Percentiles rank a stretch among this genome's conserved stretches.
These are phyloP conservation scores for Potentilla sterilis DNA, from an alignment of 306 rosid species.

Conservation along the genomic window DNA sequence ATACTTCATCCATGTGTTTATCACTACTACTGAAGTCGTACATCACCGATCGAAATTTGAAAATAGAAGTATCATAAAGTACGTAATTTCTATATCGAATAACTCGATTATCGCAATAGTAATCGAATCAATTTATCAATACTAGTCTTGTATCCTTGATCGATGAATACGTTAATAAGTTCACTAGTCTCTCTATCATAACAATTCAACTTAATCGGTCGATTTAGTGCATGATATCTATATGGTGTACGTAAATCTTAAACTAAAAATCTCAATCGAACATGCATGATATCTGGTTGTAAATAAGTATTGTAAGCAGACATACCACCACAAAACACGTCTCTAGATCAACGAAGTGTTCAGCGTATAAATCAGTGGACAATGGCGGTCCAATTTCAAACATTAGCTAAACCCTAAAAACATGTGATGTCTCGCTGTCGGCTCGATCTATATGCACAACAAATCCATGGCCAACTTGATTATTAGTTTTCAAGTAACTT, in stretches of 20 bases:
- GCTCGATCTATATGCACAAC: constrained; percentile 6
- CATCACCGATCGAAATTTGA: too few relatives aligned
- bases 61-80: too few relatives aligned
- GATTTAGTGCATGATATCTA: too few relatives aligned
- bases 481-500: not conserved
- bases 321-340: constrained; percentile 27
- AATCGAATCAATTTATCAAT: too few relatives aligned
- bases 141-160: too few relatives aligned
- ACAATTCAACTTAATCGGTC: too few relatives aligned
- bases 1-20: too few relatives aligned
- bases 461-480: not conserved
- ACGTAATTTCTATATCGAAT: too few relatives aligned
- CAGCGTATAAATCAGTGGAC: constrained; percentile 10
- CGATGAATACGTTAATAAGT: too few relatives aligned
- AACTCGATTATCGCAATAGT: too few relatives aligned
- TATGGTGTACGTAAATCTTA: not conserved
- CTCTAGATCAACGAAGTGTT: constrained; percentile 4
- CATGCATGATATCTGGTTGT: not conserved
- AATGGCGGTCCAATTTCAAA: constrained; percentile 16
- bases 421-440: constrained; percentile 49
- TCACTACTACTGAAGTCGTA: too few relatives aligned
- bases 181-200: too few relatives aligned
- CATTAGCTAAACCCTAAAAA: constrained; percentile 7
- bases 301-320: constrained; percentile 1
- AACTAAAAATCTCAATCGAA: not conserved